Base-by-base conservation (phyloP, 441 rosid genomes). In the Syzygium syzygioides region DNA sequence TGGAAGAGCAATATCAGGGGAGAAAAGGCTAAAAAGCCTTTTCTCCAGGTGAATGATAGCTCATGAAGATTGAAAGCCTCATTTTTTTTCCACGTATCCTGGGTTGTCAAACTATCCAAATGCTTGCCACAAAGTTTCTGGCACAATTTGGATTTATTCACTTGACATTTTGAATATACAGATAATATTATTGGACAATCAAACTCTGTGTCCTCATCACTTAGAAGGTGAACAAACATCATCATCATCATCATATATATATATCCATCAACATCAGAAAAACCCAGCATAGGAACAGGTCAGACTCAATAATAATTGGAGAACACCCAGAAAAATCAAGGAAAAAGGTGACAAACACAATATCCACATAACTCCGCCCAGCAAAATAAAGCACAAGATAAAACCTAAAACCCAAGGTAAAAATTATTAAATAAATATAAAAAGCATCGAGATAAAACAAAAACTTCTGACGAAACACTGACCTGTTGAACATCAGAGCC, bases 401-500 rank as follows among this genome's bases (percentile, higher is more conserved):
- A 14, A 14, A 48, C 23, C 60, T 45, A n/a, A 83, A 56, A 57
- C 54, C 71, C 52, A 41, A 76, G n/a, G 41, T 37, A 68, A 56
- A 53, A 71, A 34, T 53, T 28, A 52, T 45, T 12, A 54, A 76
- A 34, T 25, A 79, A 85, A 25, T 45, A 68, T 53, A 66, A 45
- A 71, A 18, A 53, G 7, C 28, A 57, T 4, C 52, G 23, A 34
- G 30, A 15, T 20, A 20, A n/a, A 32, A 83, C 56, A 53, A 18
- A 55, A 9, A 62, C 9, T 53, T 19, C 60, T 45, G 18, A 34
- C 9, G 30, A 25, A 41, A 23, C 32, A 48, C 79, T 86, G 9
- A 89, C 90, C 88, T 89, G 79, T 89, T 86, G 55, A 89, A 89
- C 11, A 86, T 86, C 17, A 60, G 11, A 12, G 88, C 54, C 76